Evolutionary conservation across 495 filamentous ascomycete genomes (phyloP), one percentile per base, ranked within the genome.

Genomic region (Parathielavia appendiculata): DNA sequence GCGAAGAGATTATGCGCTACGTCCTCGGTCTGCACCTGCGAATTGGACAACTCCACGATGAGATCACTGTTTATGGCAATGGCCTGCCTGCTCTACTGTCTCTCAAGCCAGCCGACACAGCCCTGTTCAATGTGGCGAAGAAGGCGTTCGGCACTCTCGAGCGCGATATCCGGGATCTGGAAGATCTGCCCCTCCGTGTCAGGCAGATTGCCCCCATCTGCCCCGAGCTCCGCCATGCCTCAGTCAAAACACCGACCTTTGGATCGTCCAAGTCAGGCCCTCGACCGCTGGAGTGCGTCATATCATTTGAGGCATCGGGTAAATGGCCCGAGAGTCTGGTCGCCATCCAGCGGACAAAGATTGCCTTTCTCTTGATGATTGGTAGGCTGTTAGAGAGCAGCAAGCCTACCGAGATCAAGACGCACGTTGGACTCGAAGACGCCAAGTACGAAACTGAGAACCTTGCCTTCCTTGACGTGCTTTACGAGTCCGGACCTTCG

Each of bases 231-330:
- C 83, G 92, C 47, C 91, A 86, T 62, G 74, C 91, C 5, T 88
- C 89, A 0, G 70, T 87, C 52, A 75, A 75, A 30, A 67, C 67
- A 20, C 84, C 83, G 10, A 60, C 66, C 17, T 64, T 81, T 35
- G 70, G 67, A 14, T 62, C 68, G 14, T 62, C 68, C 26, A 75
- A 74, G 47, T 73, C 70, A 1, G 60, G 67, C 4, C 64, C 66
- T 1, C 67, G 59, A 0, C 76, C 76, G 1, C 66, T 79, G 64
- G 85, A 92, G 55, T 76, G 92, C 51, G 77, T 89, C 38, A 78
- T 98, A 23, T 91, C 92, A 61, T 97, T 98, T 63, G 93, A 98
- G 74, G 89, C 88, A 35, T 97, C 95, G 5, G 84, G 83, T 11
- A 86, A 91, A 56, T 98, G 93, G 93, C 95, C 93, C 0, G 91